Evolutionary conservation across 805 yeast genomes (phyloP).

Genomic region (Metschnikowia corniflorae): DNA sequence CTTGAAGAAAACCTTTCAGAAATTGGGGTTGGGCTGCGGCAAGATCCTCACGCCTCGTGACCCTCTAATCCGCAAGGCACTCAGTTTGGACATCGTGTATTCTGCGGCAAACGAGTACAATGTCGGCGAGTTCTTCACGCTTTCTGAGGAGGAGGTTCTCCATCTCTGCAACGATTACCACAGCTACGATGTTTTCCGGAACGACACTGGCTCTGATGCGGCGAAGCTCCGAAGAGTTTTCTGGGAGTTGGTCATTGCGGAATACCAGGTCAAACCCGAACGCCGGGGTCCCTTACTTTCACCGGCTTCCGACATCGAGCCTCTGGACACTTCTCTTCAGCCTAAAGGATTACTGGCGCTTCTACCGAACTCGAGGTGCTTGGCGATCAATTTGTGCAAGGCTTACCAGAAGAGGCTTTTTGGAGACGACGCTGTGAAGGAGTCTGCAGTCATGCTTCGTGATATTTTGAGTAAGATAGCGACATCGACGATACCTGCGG

Average conservation of each 20-base stretch:
- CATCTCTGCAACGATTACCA: slow-evolving; percentile 14
- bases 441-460: slow-evolving; percentile 1
- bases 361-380: slow-evolving; percentile 15
- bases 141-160: slow-evolving; percentile 24
- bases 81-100: slow-evolving; percentile 1
- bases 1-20: slow-evolving; percentile 8
- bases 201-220: slow-evolving; percentile 19
- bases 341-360: background rate
- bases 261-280: slow-evolving; percentile 14
- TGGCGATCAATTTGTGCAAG: slow-evolving; percentile 12
- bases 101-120: slow-evolving; percentile 1
- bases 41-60: slow-evolving; percentile 1
- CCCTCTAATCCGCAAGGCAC: background rate
- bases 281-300: background rate
- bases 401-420: slow-evolving; percentile 1
- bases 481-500: slow-evolving; percentile 10
- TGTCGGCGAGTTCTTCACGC: slow-evolving; percentile 8
- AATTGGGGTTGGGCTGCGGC: background rate
- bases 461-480: slow-evolving; percentile 10
- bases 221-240: slow-evolving; percentile 26
- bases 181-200: slow-evolving; percentile 22
- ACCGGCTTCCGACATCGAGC: background rate
- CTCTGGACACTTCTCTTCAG: too few species aligned
- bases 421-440: background rate
- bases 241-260: slow-evolving; percentile 30